Percentiles rank a stretch among this genome's conserved stretches.
These are phyloP conservation scores for Pichia sp. DNA, from an alignment of 1,139 yeast species.

Conservation along the genomic window DNA sequence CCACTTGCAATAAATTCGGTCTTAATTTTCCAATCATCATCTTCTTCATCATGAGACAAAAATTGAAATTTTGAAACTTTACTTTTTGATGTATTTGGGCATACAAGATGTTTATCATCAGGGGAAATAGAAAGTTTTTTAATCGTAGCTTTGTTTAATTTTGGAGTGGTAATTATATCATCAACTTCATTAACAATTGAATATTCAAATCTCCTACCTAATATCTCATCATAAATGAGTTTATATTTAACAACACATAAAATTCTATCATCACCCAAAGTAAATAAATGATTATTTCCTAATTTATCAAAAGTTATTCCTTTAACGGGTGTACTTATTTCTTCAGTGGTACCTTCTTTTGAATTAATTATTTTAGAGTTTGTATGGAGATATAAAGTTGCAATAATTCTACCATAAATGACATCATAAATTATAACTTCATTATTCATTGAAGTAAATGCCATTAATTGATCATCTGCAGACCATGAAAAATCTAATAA, in stretches of 20 bases:
- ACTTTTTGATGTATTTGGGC: slow-evolving; percentile 50
- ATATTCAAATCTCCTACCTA: slow-evolving; percentile 27
- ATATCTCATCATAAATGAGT: slow-evolving; percentile 16
- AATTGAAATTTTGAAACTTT: slow-evolving; percentile 25
- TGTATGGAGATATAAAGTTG: slow-evolving; percentile 22
- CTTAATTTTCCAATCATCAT: slow-evolving; percentile 12
- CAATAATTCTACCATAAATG: slow-evolving; percentile 23
- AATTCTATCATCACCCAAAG: slow-evolving; percentile 46
- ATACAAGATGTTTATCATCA: slow-evolving; percentile 45
- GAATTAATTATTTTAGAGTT: slow-evolving; percentile 6
- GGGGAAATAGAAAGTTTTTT: slow-evolving; percentile 50
- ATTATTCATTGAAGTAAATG: slow-evolving; percentile 28
- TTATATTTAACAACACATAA: slow-evolving; percentile 20
- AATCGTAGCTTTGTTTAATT: slow-evolving; percentile 37
- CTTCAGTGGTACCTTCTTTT: slow-evolving; percentile 11
- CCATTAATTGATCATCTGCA: slow-evolving; percentile 35
- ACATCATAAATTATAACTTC: slow-evolving; percentile 31
- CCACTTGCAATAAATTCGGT: slow-evolving; percentile 24
- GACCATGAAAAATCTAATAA: slow-evolving; percentile 37
- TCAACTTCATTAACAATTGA: slow-evolving; percentile 32
- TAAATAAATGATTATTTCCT: slow-evolving; percentile 36
- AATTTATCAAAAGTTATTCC: slow-evolving; percentile 49
- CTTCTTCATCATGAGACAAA: slow-evolving; percentile 13
- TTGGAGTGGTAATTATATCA: slow-evolving; percentile 38
- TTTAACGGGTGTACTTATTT: slow-evolving; percentile 34